Evolutionary conservation across 2,329 filamentous ascomycete genomes (phyloP).

Genomic region (Neurospora sp.): DNA sequence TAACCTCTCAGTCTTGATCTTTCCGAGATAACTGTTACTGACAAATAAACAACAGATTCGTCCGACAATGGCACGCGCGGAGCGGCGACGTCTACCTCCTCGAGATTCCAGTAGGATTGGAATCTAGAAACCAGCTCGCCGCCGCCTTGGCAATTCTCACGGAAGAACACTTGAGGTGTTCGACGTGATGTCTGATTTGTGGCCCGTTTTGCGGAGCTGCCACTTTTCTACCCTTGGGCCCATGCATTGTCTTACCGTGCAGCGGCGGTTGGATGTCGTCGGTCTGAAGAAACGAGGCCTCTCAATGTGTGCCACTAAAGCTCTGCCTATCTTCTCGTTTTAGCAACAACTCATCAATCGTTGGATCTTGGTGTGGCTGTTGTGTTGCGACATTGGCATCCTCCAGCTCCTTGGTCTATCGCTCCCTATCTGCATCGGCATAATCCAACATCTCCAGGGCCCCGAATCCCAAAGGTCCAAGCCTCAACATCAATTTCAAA

Average conservation of each 20-base stretch:
- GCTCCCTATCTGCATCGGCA: not conserved
- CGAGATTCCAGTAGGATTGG: slow-evolving; percentile 15
- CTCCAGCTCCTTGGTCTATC: not conserved
- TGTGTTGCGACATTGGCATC: not conserved
- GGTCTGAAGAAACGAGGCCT: not conserved
- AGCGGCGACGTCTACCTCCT: slow-evolving; percentile 11
- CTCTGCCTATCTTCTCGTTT: not conserved
- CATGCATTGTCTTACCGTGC: not conserved
- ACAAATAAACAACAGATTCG: slow-evolving; percentile 14
- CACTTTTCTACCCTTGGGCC: not conserved
- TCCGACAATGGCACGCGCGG: slow-evolving; percentile 17
- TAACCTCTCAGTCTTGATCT: not conserved
- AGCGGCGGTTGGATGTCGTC: not conserved
- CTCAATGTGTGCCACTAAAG: not conserved
- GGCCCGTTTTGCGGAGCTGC: not conserved
- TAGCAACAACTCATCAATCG: not conserved
- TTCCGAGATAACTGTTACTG: not conserved
- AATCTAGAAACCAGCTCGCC: not conserved
- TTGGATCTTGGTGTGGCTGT: not conserved
- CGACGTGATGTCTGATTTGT: not conserved
- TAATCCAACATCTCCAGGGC: not conserved
- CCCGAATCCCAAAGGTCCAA: not conserved
- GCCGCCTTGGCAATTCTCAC: not conserved
- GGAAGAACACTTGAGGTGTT: not conserved
- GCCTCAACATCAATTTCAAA: not conserved